Conservation (phyloP, 371 early-diverging fungal species). For the Apophysomyces trapeziformis region DNA sequence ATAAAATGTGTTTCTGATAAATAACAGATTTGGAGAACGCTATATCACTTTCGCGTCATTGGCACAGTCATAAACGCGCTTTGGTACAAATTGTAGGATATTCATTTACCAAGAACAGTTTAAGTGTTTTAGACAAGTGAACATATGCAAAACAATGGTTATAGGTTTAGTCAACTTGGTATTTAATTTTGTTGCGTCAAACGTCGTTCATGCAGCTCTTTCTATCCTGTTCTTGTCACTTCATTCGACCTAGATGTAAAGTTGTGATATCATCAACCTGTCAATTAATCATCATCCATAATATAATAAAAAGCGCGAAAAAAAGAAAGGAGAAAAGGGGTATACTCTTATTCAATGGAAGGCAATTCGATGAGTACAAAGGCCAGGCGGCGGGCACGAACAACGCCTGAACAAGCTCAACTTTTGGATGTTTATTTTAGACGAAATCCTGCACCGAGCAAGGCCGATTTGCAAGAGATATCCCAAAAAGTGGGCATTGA, state of each 20-base stretch:
- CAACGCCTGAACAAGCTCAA: conserved; percentile 7
- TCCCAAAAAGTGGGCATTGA: conserved; percentile 24
- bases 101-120: too few species aligned
- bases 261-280: background rate
- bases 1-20: too few species aligned
- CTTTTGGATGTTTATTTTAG: conserved; percentile 17
- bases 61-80: too few species aligned
- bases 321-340: background rate
- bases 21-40: too few species aligned
- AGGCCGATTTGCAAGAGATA: conserved; percentile 22
- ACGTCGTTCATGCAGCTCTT: too few species aligned
- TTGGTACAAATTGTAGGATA: too few species aligned
- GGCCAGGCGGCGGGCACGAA: conserved; percentile 19
- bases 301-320: background rate
- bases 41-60: too few species aligned
- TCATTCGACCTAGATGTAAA: background rate
- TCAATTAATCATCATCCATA: conserved; percentile 5
- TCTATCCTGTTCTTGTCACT: too few species aligned
- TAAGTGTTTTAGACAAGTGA: too few species aligned
- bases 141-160: too few species aligned
- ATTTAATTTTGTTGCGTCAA: too few species aligned
- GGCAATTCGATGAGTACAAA: conserved; percentile 10
- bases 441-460: conserved; percentile 28
- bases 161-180: too few species aligned
- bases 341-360: background rate